A percentile compares a stretch with the other conserved stretches of the same genome.
Conservation (phyloP, 1,284 basidiomycete genomes). For the Apiotrichum gamsii region DNA sequence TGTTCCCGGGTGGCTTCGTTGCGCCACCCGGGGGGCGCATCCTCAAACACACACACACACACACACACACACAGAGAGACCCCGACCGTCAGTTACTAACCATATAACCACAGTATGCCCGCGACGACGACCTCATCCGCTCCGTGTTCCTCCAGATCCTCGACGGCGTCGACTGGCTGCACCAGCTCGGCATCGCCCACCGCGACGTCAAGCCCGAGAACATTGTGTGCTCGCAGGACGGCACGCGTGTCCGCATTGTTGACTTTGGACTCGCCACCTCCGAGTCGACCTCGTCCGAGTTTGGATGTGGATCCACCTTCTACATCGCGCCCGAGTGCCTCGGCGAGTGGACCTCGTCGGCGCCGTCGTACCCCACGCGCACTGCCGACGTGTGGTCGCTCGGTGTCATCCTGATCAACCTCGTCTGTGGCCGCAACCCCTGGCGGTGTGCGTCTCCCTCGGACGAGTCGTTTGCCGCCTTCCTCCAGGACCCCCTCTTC, state of each 20-base stretch:
- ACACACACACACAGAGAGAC: not conserved
- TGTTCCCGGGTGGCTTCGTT: not conserved
- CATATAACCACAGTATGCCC: slow-evolving; percentile 58
- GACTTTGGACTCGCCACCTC: slow-evolving; percentile 97
- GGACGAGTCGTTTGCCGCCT: slow-evolving; percentile 68
- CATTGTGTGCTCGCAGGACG: slow-evolving; percentile 73
- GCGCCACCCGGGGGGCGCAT: not conserved
- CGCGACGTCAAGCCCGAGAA: slow-evolving; percentile 98
- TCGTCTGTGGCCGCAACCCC: slow-evolving; percentile 79
- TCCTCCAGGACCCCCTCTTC: slow-evolving; percentile 60
- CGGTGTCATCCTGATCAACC: slow-evolving; percentile 85
- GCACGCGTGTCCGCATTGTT: slow-evolving; percentile 77
- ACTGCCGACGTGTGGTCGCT: slow-evolving; percentile 87
- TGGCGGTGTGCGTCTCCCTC: slow-evolving; percentile 69
- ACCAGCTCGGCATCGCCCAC: slow-evolving; percentile 71
- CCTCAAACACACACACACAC: too few species aligned
- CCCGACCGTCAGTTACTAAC: slow-evolving; percentile 6
- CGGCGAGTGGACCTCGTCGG: slow-evolving; percentile 56
- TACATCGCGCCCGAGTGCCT: slow-evolving; percentile 71
- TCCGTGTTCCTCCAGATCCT: slow-evolving; percentile 86
- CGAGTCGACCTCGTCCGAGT: slow-evolving; percentile 79
- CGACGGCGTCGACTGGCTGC: slow-evolving; percentile 82
- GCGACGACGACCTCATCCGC: slow-evolving; percentile 75
- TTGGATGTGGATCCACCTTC: slow-evolving; percentile 58
- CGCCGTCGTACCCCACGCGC: slow-evolving; percentile 58